Evolutionary conservation across 768 basidiomycete genomes (phyloP).

Genomic region (Pseudohyphozyma bogoriensis): DNA sequence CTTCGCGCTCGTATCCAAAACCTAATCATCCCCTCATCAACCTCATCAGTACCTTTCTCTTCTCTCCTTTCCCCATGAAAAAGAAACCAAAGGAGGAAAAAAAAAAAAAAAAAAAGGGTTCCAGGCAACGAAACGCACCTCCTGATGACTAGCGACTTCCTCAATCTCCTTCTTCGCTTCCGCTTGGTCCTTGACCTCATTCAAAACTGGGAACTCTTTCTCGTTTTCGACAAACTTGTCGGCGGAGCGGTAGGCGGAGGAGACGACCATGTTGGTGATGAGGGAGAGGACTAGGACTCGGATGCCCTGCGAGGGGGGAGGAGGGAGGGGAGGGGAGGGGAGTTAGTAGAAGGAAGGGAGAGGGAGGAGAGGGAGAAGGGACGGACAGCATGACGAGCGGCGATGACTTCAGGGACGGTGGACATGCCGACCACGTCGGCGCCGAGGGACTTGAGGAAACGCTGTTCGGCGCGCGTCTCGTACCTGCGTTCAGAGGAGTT

Average conservation of each 20-base stretch:
- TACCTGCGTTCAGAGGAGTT: too few relatives aligned
- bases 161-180: slow-evolving; percentile 2
- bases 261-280: slow-evolving; percentile 75
- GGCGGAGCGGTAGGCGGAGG: slow-evolving; percentile 58
- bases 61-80: too few relatives aligned
- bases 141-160: slow-evolving; percentile 27
- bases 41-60: slow-evolving; percentile 44
- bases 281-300: slow-evolving; percentile 55
- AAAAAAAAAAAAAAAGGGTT: slow-evolving; percentile 45
- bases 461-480: slow-evolving; percentile 77
- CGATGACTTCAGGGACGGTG: slow-evolving; percentile 79
- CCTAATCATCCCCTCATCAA: slow-evolving; percentile 54
- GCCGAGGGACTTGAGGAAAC: slow-evolving; percentile 60
- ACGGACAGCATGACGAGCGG: slow-evolving; percentile 42
- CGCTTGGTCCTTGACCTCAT: slow-evolving; percentile 43
- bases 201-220: slow-evolving; percentile 34
- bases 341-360: not conserved
- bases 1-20: slow-evolving; percentile 53
- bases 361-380: not conserved
- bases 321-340: not conserved
- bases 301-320: not conserved
- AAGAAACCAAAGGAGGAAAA: not conserved
- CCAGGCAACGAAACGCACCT: slow-evolving; percentile 23
- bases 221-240: slow-evolving; percentile 67
- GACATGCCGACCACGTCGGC: slow-evolving; percentile 90